Evolutionary conservation across 1,284 basidiomycete genomes (phyloP), one percentile per base, ranked within the genome.

Genomic region (Mycena sp.): DNA sequence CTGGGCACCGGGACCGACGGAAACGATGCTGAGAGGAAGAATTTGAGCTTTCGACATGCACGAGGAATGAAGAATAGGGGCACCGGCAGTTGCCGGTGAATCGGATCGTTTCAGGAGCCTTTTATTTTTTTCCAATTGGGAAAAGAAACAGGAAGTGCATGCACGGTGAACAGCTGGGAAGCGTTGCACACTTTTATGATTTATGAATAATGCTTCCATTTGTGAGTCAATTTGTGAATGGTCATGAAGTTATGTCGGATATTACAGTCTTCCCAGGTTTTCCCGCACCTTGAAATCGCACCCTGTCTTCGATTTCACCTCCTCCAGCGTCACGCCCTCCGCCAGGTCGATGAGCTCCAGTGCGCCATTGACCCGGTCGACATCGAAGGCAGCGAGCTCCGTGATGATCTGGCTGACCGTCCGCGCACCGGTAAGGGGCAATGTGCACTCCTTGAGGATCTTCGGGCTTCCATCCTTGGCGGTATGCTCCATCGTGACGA

Each of bases 331-430:
- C 9, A 91, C 88, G 14, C 95, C 95, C 65, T 93, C 88, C 40
- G 92, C 91, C 48, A 97, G 76, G 77, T 98, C 96, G 57, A 88
- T 87, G 70, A 98, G 81, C 48, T 86, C 87, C 74, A 99, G 80
- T 67, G 84, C 85, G 17, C 93, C 92, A 46, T 85, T 84, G 63
- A 80, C 81, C 58, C 93, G 85, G 76, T 98, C 92, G 17, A 98
- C 93, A 55, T 92, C 83, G 77, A 99, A 99, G 46, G 96, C 95
- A 32, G 90, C 92, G 37, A 97, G 84, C 73, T 99, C 96, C 1
- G 96, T 98, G 75, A 99, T 90, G 75, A 98, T 96, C 70, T 89
- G 86, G 78, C 91, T 93, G 65, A 98, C 94, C 49, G 93, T 87
- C 46, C 90, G 84, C 16, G 90, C 89, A 32, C 96, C 96, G 0